phyloP scores from a whole-genome alignment of 192 early-diverging fungal genomes.

The Phlyctochytrium bullatum region DNA sequence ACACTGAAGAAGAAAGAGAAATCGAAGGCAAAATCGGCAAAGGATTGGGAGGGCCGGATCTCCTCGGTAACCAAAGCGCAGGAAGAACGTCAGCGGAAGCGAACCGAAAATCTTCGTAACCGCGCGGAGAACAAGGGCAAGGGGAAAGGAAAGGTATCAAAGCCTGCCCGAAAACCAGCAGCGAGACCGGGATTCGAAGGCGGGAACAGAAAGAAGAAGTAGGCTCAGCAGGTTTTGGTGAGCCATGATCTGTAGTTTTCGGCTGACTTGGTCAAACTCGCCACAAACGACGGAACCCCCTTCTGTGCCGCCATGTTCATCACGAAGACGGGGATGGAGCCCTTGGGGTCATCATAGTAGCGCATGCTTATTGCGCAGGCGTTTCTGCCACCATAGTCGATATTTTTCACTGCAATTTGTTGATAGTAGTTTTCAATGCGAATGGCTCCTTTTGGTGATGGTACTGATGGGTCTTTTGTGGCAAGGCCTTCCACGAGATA shows the following conservation, averaged over 20 bases:
- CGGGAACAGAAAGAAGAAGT: constrained; percentile 32
- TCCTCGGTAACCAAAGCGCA: constrained; percentile 60
- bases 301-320: constrained; percentile 8
- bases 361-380: background rate
- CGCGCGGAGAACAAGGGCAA: constrained; percentile 68
- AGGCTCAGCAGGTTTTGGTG: constrained; percentile 11
- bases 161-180: constrained; percentile 68
- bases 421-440: constrained; percentile 3
- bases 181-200: constrained; percentile 41
- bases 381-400: background rate
- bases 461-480: background rate
- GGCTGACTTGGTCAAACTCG: background rate
- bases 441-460: background rate
- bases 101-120: constrained; percentile 81
- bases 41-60: constrained; percentile 80
- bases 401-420: constrained; percentile 1
- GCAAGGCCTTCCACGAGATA: background rate
- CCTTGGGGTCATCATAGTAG: constrained; percentile 4
- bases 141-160: constrained; percentile 60
- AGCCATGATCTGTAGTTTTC: background rate
- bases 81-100: constrained; percentile 71
- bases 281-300: constrained; percentile 2
- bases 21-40: constrained; percentile 78
- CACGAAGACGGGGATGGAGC: background rate
- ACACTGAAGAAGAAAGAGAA: constrained; percentile 82